Evolutionary conservation across 495 filamentous ascomycete genomes (phyloP), one percentile per base, ranked within the genome.

Genomic region (Hyaloscypha finlandica): DNA sequence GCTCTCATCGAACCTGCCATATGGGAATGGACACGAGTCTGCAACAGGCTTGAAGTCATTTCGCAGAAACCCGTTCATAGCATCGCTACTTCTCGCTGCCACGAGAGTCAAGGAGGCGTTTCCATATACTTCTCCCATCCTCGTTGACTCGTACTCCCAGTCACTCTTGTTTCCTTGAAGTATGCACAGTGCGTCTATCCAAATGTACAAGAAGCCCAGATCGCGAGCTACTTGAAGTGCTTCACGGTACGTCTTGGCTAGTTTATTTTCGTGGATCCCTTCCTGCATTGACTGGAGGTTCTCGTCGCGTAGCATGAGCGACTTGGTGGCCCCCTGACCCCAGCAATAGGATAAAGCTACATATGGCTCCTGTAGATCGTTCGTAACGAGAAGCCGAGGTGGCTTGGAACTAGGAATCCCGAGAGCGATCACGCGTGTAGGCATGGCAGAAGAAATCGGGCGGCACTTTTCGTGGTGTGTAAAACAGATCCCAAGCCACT

Each of bases 131-230:
- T 64, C 42, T 14, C 64, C 72, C 74, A 75, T 75, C 11, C 35
- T 48, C 31, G 56, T 56, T 4, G 72, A 68, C 30, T 75, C 72
- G 22, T 69, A 55, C 0, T 59, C 29, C 74, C 72, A 75, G 37
- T 74, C 74, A 1, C 52, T 61, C 8, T 22, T 48, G 19, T 68
- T 69, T 8, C 63, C 66, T 33, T 75, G 74, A 16, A 75, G 69
- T 29, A 75, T 75, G 29, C 74, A 75, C 6, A 75, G 66, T 66
- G 35, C 3, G 63, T 75, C 74, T 55, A 75, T 73, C 74, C 72
- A 75, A 31, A 74, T 48, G 55, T 74, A 75, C 14, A 55, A 52
- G n/a, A 74, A 72, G 14, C 72, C 74, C 3, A 75, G 42, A 2
- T 71, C 55, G 9, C 72, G 72, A 8, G 70, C 60, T 6, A 74